Conservation (phyloP, 2,329 filamentous ascomycete genomes). For the Monosporascus sp. region DNA sequence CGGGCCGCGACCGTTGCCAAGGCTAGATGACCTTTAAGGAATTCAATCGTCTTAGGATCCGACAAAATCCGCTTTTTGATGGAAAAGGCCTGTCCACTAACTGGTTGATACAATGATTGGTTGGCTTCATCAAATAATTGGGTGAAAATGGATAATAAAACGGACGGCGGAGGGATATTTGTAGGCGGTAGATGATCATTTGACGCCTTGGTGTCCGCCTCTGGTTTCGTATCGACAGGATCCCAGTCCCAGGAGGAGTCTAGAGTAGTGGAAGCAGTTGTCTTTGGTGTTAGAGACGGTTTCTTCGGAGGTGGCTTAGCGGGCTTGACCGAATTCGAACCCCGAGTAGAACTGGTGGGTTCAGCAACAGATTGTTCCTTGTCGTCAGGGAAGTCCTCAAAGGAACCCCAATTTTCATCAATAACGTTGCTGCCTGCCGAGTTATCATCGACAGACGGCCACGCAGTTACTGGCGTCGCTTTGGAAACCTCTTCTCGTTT, state of each 20-base stretch:
- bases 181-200: constrained; percentile 57
- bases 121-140: constrained; percentile 63
- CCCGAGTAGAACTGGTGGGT: constrained; percentile 18
- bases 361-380: constrained; percentile 11
- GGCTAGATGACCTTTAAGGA: constrained; percentile 59
- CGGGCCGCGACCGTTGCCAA: constrained; percentile 67
- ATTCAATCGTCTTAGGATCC: constrained; percentile 55
- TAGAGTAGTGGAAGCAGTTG: background rate
- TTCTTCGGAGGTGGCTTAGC: constrained; percentile 7
- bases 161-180: constrained; percentile 83
- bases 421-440: constrained; percentile 19
- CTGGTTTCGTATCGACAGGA: constrained; percentile 29
- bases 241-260: constrained; percentile 46
- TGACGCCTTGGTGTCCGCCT: constrained; percentile 14
- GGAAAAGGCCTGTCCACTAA: constrained; percentile 52
- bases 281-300: constrained; percentile 13
- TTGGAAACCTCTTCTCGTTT: constrained; percentile 27
- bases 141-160: constrained; percentile 73
- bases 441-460: constrained; percentile 34
- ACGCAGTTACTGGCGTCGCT: constrained; percentile 38
- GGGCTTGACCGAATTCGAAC: constrained; percentile 22
- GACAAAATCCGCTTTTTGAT: constrained; percentile 60
- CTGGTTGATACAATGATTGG: constrained; percentile 58
- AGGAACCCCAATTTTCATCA: constrained; percentile 47
- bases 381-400: constrained; percentile 39